Base-by-base conservation (phyloP, 129 eudicot genomes). In the Saposhnikovia divaricata region DNA sequence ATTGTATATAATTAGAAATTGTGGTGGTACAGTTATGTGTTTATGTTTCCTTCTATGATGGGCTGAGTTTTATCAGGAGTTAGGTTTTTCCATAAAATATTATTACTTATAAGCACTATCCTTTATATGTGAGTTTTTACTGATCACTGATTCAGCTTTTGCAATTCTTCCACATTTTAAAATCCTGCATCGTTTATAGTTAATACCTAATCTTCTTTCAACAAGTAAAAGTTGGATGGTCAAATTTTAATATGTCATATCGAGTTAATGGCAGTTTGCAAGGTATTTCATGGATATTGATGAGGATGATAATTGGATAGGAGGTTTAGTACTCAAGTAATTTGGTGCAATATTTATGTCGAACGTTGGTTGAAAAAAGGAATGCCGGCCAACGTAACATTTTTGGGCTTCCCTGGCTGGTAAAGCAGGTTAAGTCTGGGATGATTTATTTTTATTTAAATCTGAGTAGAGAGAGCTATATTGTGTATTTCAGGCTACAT, bases 261-360 rank as follows among this genome's bases (percentile, higher is more conserved):
- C 15, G 77, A 71, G 81, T n/a, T 83, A 43, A 48, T 80, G 83
- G 80, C 85, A n/a, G n/a, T n/a, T n/a, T n/a, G n/a, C n/a, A n/a
- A n/a, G n/a, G n/a, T n/a, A 46, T 45, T 21, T 55, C 51, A 87
- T 87, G 90, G 90, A 79, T 66, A 76, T 78, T 37, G 59, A 81
- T 34, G 83, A 86, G 75, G 86, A 84, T 77, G 81, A 83, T 59
- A 83, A 79, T 44, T 63, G 42, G 57, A 83, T 51, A 59, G n/a
- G n/a, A n/a, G n/a, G n/a, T n/a, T 75, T 70, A 73, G 27, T 86
- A 47, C 93, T 91, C 25, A 85, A 43, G 45, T 43, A 83, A 46
- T 80, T 40, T 51, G 98, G 98, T 79, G 98, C 98, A 31, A 90
- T 93, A 81, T 87, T 93, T 79, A 85, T 91, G 92, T 86, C 91